phyloP scores from a whole-genome alignment of 1,284 basidiomycete genomes.

The Lignosus rhinocerotis region DNA sequence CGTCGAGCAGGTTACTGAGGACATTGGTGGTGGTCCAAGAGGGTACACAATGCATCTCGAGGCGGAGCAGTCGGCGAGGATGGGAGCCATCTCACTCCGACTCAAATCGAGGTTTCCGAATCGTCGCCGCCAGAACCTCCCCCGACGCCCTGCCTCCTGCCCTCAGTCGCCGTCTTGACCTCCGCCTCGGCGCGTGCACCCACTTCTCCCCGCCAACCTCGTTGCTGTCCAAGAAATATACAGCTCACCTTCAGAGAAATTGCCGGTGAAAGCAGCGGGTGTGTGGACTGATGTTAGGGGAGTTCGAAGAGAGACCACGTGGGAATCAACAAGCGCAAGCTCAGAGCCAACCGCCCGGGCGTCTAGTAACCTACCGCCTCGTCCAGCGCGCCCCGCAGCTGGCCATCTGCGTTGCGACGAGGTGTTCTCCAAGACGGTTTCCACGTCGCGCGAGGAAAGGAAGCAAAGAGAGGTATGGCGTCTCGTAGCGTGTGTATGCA shows the following conservation, averaged over 20 bases:
- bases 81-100: constrained; percentile 36
- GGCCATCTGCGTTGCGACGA: not conserved
- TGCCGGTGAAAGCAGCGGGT: constrained; percentile 16
- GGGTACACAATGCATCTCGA: constrained; percentile 7
- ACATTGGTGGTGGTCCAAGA: constrained; percentile 1
- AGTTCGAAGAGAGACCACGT: constrained; percentile 27
- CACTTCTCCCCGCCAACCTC: not conserved
- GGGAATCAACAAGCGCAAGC: constrained; percentile 22
- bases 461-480: not conserved
- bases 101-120: constrained; percentile 39
- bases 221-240: not conserved
- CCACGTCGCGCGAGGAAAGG: not conserved
- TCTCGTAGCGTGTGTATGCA: not conserved
- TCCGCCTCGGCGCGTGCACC: constrained; percentile 5
- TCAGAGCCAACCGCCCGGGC: constrained; percentile 17
- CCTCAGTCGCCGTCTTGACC: constrained; percentile 15
- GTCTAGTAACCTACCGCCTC: constrained; percentile 19
- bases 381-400: constrained; percentile 14
- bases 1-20: not conserved
- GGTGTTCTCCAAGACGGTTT: not conserved
- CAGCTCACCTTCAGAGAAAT: constrained; percentile 14
- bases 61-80: constrained; percentile 30
- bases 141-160: constrained; percentile 22
- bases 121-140: constrained; percentile 41
- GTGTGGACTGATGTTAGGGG: constrained; percentile 30